These are phyloP conservation scores for Grosmannia clavigera DNA, from an alignment of 2,329 filamentous ascomycete species.

Conservation along the genomic window DNA sequence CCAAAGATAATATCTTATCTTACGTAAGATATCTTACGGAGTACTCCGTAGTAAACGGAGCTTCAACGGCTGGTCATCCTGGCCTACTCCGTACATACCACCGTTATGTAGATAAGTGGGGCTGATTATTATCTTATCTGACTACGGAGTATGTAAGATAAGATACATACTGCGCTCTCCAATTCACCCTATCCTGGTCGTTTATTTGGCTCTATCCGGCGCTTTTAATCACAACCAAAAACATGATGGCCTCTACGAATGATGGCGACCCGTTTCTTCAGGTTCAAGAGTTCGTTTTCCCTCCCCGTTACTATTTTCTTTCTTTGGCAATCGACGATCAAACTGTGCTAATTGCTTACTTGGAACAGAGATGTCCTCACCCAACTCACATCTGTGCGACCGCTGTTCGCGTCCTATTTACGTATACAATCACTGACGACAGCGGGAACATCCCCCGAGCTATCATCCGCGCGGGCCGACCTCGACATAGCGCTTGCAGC, in stretches of 20 bases:
- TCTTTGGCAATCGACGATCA: background rate
- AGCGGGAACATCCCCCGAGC: conserved; percentile 64
- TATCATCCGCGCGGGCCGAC: conserved; percentile 63
- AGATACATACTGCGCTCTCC: background rate
- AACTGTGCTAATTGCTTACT: background rate
- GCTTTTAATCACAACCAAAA: background rate
- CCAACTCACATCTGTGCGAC: conserved; percentile 67
- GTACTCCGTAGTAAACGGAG: too few species aligned
- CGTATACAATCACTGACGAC: conserved; percentile 83
- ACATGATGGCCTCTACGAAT: conserved; percentile 57
- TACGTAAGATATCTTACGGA: too few species aligned
- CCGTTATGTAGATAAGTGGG: background rate
- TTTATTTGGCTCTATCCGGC: background rate
- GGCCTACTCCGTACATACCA: too few species aligned
- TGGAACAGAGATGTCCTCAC: conserved; percentile 66
- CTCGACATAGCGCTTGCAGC: conserved; percentile 53
- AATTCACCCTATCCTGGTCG: background rate
- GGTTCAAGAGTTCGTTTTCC: conserved; percentile 48
- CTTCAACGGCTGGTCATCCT: too few species aligned
- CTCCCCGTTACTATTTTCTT: background rate
- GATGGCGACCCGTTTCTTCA: conserved; percentile 62
- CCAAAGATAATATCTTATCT: too few species aligned
- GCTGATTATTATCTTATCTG: background rate
- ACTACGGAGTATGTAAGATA: too few species aligned
- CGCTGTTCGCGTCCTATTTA: conserved; percentile 87